Base-by-base conservation (phyloP, 2,329 filamentous ascomycete genomes). In the Fusarium sp. region DNA sequence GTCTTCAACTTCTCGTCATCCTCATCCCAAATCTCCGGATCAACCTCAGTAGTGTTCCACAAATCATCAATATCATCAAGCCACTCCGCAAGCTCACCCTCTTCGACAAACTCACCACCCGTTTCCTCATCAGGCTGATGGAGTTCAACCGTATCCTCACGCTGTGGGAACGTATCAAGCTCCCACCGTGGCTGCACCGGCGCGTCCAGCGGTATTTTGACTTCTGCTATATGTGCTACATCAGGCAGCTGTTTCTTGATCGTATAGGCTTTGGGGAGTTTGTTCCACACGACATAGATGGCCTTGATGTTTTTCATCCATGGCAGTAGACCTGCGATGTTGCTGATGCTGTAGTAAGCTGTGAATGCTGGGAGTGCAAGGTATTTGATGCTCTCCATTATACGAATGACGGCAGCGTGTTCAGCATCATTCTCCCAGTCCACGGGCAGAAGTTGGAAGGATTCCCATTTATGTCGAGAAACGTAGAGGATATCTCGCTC, bases 341-440 rank as follows among this genome's bases (percentile, higher is more conserved):
- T 65, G 13, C 14, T 26, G 57, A 72, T 61, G 69, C 70, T 76
- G 65, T 77, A 74, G 63, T 79, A 79, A 9, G 73, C 74, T 24
- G 72, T 76, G 31, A 75, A 77, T 6, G 76, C 77, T 2, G 79
- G 74, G 8, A 80, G 33, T 6, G 76, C 78, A 8, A 80, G 71
- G 42, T 76, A 47, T 10, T 18, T 53, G 41, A 79, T 57, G 44
- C 39, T 47, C 7, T 45, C 48, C 31, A 68, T 66, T 33, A 73
- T 44, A 22, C 39, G 59, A 26, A 55, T 31, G 39, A 69, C 30
- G 9, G 36, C 55, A n/a, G 61, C 38, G 4, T 56, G 26, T 10
- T 35, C 64, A 7, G 28, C 56, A 18, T 44, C 33, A 18, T 53
- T 28, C 36, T 53, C 53, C 33, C 36, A 31, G 7, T 16, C 39